A percentile compares a stretch with the other conserved stretches of the same genome.
Evolutionary conservation across 441 rosid species (phyloP).

Genomic region (Flueggea neowawraea): DNA sequence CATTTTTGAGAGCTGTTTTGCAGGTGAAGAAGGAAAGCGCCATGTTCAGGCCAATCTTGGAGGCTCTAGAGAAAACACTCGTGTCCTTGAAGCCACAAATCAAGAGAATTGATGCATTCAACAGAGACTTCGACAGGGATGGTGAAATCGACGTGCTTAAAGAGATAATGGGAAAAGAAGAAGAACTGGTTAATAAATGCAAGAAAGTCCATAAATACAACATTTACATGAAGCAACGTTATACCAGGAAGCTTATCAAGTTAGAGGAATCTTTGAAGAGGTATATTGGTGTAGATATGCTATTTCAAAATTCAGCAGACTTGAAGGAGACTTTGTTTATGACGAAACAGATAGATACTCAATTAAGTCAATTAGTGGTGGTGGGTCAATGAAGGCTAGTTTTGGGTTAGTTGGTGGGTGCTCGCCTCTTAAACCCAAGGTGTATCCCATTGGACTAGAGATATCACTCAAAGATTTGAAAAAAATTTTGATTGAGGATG

Average conservation of each 20-base stretch:
- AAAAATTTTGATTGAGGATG: slow-evolving; percentile 30
- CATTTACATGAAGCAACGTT: slow-evolving; percentile 6
- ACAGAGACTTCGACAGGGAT: slow-evolving; percentile 17
- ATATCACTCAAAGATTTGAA: slow-evolving; percentile 44
- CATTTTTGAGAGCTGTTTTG: not conserved
- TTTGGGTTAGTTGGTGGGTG: slow-evolving; percentile 16
- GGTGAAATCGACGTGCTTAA: slow-evolving; percentile 6
- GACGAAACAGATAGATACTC: not conserved
- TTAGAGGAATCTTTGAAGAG: slow-evolving; percentile 13
- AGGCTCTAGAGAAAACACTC: slow-evolving; percentile 4
- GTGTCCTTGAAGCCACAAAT: slow-evolving; percentile 3
- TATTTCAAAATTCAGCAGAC: slow-evolving; percentile 19
- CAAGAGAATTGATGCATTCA: slow-evolving; percentile 7
- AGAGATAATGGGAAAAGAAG: slow-evolving; percentile 12
- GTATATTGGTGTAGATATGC: slow-evolving; percentile 15
- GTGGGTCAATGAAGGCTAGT: not conserved
- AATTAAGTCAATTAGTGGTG: not conserved
- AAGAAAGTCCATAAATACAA: slow-evolving; percentile 6
- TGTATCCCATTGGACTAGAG: slow-evolving; percentile 42
- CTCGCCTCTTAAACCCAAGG: slow-evolving; percentile 34
- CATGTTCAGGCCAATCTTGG: slow-evolving; percentile 11
- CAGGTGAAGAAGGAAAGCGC: not conserved
- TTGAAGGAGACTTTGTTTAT: slow-evolving; percentile 12
- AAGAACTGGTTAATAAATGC: slow-evolving; percentile 9
- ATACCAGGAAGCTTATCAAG: slow-evolving; percentile 14